A percentile compares a stretch with the other conserved stretches of the same genome.
phyloP scores from a whole-genome alignment of 73 alveolate species.

The Tetrahymena malaccensis region DNA sequence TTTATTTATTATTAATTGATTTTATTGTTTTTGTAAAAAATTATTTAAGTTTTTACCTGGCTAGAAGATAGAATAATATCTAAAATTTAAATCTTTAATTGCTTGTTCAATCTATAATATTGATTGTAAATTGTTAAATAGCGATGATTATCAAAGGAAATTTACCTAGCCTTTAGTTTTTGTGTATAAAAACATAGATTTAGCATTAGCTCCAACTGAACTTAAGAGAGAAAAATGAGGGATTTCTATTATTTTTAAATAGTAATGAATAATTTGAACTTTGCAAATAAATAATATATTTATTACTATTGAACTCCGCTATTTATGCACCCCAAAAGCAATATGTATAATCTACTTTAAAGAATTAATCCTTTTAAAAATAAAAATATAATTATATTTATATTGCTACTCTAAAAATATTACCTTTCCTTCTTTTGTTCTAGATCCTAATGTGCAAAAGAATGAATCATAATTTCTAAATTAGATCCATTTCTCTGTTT shows the following conservation, averaged over 20 bases:
- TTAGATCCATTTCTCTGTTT: constrained; percentile 15
- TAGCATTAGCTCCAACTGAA: constrained; percentile 29
- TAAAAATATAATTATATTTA: not conserved
- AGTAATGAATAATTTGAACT: not conserved
- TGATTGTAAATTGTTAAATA: no score
- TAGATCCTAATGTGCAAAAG: constrained; percentile 34
- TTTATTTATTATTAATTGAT: no score
- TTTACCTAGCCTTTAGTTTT: constrained; percentile 19
- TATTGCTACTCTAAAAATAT: not conserved
- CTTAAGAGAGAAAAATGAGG: constrained; percentile 30
- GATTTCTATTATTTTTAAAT: not conserved
- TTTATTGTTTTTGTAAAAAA: no score
- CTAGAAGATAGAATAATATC: constrained; percentile 3
- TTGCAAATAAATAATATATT: not conserved
- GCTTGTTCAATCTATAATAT: constrained; percentile 3
- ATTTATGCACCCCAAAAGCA: constrained; percentile 27
- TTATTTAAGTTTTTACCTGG: not conserved
- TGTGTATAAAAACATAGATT: constrained; percentile 28
- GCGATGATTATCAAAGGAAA: not conserved
- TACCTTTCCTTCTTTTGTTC: constrained; percentile 37
- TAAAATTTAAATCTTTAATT: not conserved
- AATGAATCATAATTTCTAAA: constrained; percentile 6
- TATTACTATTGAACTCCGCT: constrained; percentile 8
- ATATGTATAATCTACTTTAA: constrained; percentile 20
- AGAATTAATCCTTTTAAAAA: constrained; percentile 7